Conservation (phyloP, 495 filamentous ascomycete species). For the Cairneyella variabilis region DNA sequence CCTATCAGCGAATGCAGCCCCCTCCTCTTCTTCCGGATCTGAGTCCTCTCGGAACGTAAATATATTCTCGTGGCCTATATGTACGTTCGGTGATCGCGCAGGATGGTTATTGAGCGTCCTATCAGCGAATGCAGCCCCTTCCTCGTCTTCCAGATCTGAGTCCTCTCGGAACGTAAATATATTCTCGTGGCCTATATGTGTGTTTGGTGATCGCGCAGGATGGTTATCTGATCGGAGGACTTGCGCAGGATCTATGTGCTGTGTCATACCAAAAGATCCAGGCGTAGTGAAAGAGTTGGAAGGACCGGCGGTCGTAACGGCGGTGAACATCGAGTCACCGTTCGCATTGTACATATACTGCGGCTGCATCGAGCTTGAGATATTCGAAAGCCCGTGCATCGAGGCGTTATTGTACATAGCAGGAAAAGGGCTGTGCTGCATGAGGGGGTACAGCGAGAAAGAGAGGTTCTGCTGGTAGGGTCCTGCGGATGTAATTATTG, state of each 20-base stretch:
- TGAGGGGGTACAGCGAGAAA: constrained; percentile 89
- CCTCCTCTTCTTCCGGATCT: constrained; percentile 89
- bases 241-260: constrained; percentile 84
- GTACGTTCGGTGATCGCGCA: constrained; percentile 50
- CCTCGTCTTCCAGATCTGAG: constrained; percentile 91
- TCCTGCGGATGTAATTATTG: constrained; percentile 83
- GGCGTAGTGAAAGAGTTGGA: constrained; percentile 31
- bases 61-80: constrained; percentile 57
- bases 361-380: constrained; percentile 64
- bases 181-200: constrained; percentile 49
- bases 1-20: constrained; percentile 70
- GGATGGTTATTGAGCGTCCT: constrained; percentile 62
- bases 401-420: constrained; percentile 68
- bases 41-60: constrained; percentile 94
- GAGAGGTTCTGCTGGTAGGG: constrained; percentile 86
- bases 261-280: constrained; percentile 59
- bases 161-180: constrained; percentile 94
- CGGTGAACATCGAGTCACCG: constrained; percentile 59
- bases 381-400: constrained; percentile 58
- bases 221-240: constrained; percentile 66
- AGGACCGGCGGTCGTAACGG: constrained; percentile 45
- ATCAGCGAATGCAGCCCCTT: constrained; percentile 70
- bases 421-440: constrained; percentile 72
- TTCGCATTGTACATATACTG: constrained; percentile 74
- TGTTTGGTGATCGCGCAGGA: constrained; percentile 47